Evolutionary conservation across 176 grass and related monocot species (phyloP).

Genomic region (Echinochloa phyllopogon): DNA sequence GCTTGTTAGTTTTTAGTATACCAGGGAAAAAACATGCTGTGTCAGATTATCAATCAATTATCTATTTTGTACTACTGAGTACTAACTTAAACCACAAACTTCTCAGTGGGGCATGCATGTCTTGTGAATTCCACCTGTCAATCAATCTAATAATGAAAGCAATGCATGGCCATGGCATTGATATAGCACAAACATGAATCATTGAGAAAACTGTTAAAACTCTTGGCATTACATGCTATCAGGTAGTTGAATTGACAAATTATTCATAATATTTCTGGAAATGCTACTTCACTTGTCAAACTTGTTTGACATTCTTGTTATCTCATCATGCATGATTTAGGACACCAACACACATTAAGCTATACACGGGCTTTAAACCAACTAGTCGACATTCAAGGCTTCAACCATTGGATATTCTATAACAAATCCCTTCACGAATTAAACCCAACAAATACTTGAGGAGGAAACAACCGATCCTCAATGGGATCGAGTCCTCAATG

Average conservation of each 20-base stretch:
- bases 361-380: background rate
- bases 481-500: background rate
- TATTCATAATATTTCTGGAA: constrained; percentile 9
- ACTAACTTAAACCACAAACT: background rate
- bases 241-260: background rate
- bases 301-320: background rate
- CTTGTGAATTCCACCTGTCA: background rate
- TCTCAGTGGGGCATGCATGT: background rate
- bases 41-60: background rate
- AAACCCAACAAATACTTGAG: constrained; percentile 1
- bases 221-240: background rate
- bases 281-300: background rate
- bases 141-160: background rate
- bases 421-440: constrained; percentile 8
- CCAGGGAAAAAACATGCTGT: background rate
- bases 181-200: background rate
- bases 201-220: background rate
- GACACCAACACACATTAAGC: background rate
- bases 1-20: constrained; percentile 18
- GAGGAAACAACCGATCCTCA: constrained; percentile 16
- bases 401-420: constrained; percentile 34
- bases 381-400: constrained; percentile 12
- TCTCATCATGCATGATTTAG: background rate
- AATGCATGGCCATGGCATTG: background rate
- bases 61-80: constrained; percentile 25